Evolutionary conservation across 495 filamentous ascomycete genomes (phyloP), one percentile per base, ranked within the genome.

Genomic region (Penicillium egyptiacum): DNA sequence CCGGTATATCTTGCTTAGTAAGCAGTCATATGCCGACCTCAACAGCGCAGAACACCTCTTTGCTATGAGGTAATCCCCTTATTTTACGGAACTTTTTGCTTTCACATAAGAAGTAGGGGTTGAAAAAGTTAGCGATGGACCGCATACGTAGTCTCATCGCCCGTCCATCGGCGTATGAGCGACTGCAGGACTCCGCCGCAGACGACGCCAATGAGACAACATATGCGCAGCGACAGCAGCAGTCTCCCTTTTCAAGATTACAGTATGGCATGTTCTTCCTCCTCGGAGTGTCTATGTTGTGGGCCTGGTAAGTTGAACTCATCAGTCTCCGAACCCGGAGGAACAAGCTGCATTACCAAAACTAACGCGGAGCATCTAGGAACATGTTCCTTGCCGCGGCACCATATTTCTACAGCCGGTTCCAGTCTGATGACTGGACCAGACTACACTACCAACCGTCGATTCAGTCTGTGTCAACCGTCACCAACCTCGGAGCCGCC

Each of bases 301-400:
- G 92, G 92, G 90, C 92, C 33, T 97, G 92, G 92, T 97, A 85
- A 65, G 86, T 69, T 42, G 45, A 40, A 37, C 57, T 22, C 9
- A 12, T 51, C 23, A 10, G 33, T 22, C 31, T 28, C 12, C 19
- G 5, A 33, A 28, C 9, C 12, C 37, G 7, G 53, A 31, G 26
- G 12, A 14, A 20, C 33, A 25, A 37, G 45, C 45, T 30, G 7
- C 50, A 43, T 33, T 30, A 41, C 42, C 46, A 50, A 31, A 50
- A 12, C 51, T 55, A 40, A 59, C 26, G 53, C 19, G 5, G 26
- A 45, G 26, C 11, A 42, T 44, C 1, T 33, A 96, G 92, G 92
- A 98, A 96, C 77, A 96, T 96, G 93, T 96, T 98, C 76, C 83
- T 99, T 58, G 94, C 95, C 17, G 92, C 92, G 9, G 89, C 89